phyloP scores from a whole-genome alignment of 2,329 filamentous ascomycete genomes.

The Colletotrichum higginsianum region DNA sequence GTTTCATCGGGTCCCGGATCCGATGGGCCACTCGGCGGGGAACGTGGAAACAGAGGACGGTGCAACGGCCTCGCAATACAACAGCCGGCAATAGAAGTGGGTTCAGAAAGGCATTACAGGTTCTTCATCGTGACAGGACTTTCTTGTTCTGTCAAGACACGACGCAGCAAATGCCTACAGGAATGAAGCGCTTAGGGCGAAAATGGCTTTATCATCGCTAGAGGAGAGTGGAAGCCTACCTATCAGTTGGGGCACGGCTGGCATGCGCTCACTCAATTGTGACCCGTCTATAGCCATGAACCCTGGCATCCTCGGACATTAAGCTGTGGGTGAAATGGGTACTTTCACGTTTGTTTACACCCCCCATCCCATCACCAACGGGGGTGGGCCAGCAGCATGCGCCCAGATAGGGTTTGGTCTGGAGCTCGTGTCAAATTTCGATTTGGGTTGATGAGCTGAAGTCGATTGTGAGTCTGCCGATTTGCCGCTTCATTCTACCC shows the following conservation, averaged over 20 bases:
- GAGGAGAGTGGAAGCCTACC: conserved; percentile 5
- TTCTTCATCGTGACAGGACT: conserved; percentile 6
- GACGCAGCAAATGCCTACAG: neutral
- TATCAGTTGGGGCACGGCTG: conserved; percentile 35
- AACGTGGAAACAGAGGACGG: conserved; percentile 8
- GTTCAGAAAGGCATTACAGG: neutral
- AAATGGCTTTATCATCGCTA: conserved; percentile 24
- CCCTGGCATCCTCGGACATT: conserved; percentile 42
- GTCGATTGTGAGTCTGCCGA: conserved; percentile 36
- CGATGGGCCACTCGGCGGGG: conserved; percentile 11
- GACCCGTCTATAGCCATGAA: conserved; percentile 30
- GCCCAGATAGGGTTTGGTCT: conserved; percentile 30
- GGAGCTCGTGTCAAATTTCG: conserved; percentile 30
- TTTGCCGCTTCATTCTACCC: conserved; percentile 33
- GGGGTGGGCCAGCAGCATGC: conserved; percentile 1
- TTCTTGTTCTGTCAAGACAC: conserved; percentile 7
- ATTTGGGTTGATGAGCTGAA: conserved; percentile 25
- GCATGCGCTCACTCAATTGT: conserved; percentile 36
- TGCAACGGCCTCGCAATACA: conserved; percentile 1
- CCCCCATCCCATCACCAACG: conserved; percentile 12
- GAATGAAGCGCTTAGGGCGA: conserved; percentile 19
- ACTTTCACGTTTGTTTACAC: conserved; percentile 38
- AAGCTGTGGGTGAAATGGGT: conserved; percentile 41
- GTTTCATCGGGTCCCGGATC: conserved; percentile 25
- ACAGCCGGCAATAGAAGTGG: conserved; percentile 1